A percentile compares a stretch with the other conserved stretches of the same genome.
phyloP scores from a whole-genome alignment of 2,329 filamentous ascomycete genomes.

The Pseudogymnoascus sp. region DNA sequence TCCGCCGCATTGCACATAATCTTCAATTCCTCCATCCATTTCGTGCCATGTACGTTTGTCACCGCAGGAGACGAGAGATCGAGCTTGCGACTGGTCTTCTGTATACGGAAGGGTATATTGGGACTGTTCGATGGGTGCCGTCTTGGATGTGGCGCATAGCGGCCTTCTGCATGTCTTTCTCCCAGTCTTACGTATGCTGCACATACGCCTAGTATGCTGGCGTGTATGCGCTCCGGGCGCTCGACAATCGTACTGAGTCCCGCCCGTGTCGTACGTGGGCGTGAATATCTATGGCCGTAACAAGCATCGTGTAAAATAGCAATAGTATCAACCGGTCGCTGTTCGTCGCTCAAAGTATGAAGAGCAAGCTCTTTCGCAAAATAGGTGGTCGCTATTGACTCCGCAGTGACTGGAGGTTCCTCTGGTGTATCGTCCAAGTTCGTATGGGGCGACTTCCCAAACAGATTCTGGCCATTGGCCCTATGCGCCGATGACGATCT shows the following conservation, averaged over 20 bases:
- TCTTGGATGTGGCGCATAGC: conserved; percentile 58
- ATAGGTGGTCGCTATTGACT: conserved; percentile 32
- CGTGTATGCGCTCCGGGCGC: conserved; percentile 82
- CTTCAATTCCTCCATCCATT: conserved; percentile 90
- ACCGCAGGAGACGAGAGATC: conserved; percentile 69
- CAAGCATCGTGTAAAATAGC: conserved; percentile 89
- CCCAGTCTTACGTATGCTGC: conserved; percentile 88
- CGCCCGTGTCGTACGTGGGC: conserved; percentile 67
- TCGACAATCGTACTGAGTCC: conserved; percentile 80
- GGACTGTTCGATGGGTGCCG: conserved; percentile 41
- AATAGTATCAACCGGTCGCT: conserved; percentile 51
- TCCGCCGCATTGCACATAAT: conserved; percentile 78
- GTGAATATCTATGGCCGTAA: conserved; percentile 87
- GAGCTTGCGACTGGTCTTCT: conserved; percentile 67
- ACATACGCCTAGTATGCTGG: conserved; percentile 72
- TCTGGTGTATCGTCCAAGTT: conserved; percentile 28
- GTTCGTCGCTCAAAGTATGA: conserved; percentile 20
- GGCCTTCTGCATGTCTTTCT: conserved; percentile 66
- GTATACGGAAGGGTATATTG: conserved; percentile 72
- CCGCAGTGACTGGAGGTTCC: conserved; percentile 38
- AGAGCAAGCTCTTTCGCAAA: conserved; percentile 28
- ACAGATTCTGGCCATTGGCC: conserved; percentile 30
- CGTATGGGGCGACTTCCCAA: conserved; percentile 34
- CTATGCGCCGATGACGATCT: conserved; percentile 38
- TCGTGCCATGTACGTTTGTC: conserved; percentile 80